Base-by-base conservation (phyloP, 140 eudicot species). In the Flaveria floridana region DNA sequence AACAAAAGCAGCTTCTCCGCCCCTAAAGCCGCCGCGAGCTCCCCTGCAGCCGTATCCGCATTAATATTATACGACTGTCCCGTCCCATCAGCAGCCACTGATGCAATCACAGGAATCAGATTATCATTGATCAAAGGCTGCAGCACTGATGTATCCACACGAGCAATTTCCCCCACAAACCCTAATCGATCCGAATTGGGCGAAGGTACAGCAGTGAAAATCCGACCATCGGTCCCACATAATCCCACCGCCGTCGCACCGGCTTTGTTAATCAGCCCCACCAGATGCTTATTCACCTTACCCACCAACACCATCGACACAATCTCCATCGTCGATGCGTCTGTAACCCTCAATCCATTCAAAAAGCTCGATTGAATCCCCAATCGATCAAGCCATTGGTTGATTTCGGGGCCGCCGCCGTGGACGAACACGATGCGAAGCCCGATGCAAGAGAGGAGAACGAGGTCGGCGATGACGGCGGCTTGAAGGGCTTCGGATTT, bases 351-450 rank as follows among this genome's bases (percentile, higher is more conserved):
- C 12, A 89, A 84, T 1, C 98, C 98, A 62, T 92, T 83, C 1
- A 89, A 78, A 21, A 92, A 92, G 76, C 77, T 83, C 0, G 98
- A 96, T 63, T 87, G 25, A 42, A 87, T 78, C 7, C 86, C 86
- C 59, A 92, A 86, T 1, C 81, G 74, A 0, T 65, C 72, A 1
- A 92, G 96, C 98, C 98, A 92, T 18, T 65, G 87, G 76, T 89
- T 92, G 81, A 92, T 92, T 65, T 92, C 98, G 0, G 98, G 98
- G 18, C 98, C 98, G n/a, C 98, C 98, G 3, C 96, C 96, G 7
- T 93, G 98, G 62, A 93, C 97, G 30, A 93, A 86, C 15, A 93
- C 95, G 30, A 88, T 88, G 16, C 91, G 91, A 2, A 93, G 79
- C 39, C 98, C 98, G 68, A 93, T 91, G 57, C 97, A 89, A 0